Percentiles rank a stretch among this genome's conserved stretches.
These are phyloP conservation scores for Solanum clarkiae DNA, from an alignment of 257 asterid species.

Conservation along the genomic window DNA sequence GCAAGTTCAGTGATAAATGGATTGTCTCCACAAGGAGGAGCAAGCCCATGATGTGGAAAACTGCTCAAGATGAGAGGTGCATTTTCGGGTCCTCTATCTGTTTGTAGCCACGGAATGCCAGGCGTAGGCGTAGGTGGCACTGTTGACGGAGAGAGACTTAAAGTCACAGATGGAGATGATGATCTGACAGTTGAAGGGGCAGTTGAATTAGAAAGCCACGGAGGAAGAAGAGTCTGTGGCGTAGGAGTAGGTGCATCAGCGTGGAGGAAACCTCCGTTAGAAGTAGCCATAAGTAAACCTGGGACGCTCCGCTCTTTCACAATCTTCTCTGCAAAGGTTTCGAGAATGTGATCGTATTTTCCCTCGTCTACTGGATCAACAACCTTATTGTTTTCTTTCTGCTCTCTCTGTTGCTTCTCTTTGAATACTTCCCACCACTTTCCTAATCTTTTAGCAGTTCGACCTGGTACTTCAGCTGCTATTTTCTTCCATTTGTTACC, in stretches of 20 bases:
- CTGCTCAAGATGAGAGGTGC: background rate
- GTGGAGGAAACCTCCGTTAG: conserved; percentile 38
- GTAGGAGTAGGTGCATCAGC: conserved; percentile 20
- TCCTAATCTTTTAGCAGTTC: conserved; percentile 60
- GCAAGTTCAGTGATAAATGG: conserved; percentile 35
- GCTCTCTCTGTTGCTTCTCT: conserved; percentile 41
- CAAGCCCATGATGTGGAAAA: conserved; percentile 19
- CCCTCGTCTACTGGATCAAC: conserved; percentile 36
- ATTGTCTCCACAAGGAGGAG: conserved; percentile 19
- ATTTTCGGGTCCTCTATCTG: conserved; percentile 7
- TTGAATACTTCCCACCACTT: conserved; percentile 70
- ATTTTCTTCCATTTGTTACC: conserved; percentile 78
- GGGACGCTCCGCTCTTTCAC: conserved; percentile 21
- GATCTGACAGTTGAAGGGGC: conserved; percentile 24
- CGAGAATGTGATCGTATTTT: conserved; percentile 44
- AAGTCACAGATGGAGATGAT: conserved; percentile 30
- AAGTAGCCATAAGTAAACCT: conserved; percentile 34
- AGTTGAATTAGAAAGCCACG: conserved; percentile 60
- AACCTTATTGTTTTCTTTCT: conserved; percentile 18
- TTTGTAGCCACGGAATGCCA: conserved; percentile 45
- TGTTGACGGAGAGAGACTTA: conserved; percentile 49
- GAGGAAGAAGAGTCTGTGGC: conserved; percentile 38
- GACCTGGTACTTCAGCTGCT: conserved; percentile 60
- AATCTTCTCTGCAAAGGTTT: conserved; percentile 49
- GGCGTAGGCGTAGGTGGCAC: conserved; percentile 21